Evolutionary conservation across 805 yeast species (phyloP).

Genomic region (Starmerella asiatica): DNA sequence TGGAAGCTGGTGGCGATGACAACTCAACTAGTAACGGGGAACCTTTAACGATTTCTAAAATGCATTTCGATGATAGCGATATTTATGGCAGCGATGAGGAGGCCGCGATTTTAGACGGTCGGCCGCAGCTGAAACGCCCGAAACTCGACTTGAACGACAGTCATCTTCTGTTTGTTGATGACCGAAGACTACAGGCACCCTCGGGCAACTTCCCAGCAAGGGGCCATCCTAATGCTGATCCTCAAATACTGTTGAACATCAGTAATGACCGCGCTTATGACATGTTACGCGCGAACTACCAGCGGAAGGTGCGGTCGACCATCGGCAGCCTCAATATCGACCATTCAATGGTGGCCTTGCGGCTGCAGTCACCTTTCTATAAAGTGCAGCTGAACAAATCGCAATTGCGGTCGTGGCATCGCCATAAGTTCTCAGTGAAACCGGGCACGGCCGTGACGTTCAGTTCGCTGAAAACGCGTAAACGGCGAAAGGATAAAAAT

Average conservation of each 20-base stretch:
- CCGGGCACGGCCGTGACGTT: constrained; percentile 69
- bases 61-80: constrained; percentile 23
- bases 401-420: constrained; percentile 65
- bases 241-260: constrained; percentile 52
- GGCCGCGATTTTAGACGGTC: constrained; percentile 62
- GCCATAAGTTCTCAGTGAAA: constrained; percentile 60
- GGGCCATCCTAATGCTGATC: neutral
- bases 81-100: constrained; percentile 33
- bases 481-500: constrained; percentile 80
- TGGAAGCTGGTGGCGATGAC: constrained; percentile 39
- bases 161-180: constrained; percentile 51
- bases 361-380: constrained; percentile 83
- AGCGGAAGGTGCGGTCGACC: constrained; percentile 81
- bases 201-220: constrained; percentile 1
- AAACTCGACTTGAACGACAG: constrained; percentile 81
- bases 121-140: constrained; percentile 18
- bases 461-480: constrained; percentile 59
- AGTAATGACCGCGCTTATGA: constrained; percentile 86
- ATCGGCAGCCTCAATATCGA: constrained; percentile 83
- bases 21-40: constrained; percentile 39
- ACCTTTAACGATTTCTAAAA: constrained; percentile 11
- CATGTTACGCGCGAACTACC: constrained; percentile 67
- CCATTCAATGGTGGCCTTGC: constrained; percentile 75
- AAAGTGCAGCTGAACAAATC: constrained; percentile 57
- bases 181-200: constrained; percentile 18